phyloP scores from a whole-genome alignment of 768 basidiomycete genomes.

The Daedaleopsis nitida region DNA sequence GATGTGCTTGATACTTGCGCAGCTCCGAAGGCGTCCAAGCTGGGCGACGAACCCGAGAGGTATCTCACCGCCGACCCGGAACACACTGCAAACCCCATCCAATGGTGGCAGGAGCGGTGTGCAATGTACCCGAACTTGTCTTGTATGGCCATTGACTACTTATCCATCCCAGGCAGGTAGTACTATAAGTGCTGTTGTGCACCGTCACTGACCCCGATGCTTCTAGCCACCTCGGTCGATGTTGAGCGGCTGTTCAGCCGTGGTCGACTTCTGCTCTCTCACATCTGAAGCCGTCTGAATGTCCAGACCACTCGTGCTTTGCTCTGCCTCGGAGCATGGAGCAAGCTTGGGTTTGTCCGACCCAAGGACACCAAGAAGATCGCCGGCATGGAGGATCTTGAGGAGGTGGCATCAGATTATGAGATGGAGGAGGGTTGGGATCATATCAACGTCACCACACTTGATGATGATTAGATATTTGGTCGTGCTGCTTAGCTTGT shows the following conservation, averaged over 20 bases:
- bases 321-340: conserved; percentile 39
- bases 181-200: too few relatives aligned
- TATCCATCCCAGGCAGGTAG: not conserved
- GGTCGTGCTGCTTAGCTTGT: too few relatives aligned
- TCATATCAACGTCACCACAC: not conserved
- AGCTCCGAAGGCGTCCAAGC: conserved; percentile 6
- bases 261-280: conserved; percentile 11
- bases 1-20: conserved; percentile 27
- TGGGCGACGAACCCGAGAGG: conserved; percentile 29
- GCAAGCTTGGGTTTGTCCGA: not conserved
- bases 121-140: conserved; percentile 29
- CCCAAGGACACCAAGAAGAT: not conserved
- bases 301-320: conserved; percentile 26
- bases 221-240: conserved; percentile 16
- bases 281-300: conserved; percentile 5
- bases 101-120: conserved; percentile 34
- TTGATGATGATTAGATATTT: too few relatives aligned
- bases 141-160: not conserved
- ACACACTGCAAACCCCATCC: conserved; percentile 24
- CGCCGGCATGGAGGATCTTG: not conserved
- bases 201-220: not conserved
- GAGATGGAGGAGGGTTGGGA: not conserved
- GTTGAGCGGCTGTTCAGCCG: conserved; percentile 19
- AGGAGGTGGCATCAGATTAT: not conserved
- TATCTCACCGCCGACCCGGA: conserved; percentile 33